Evolutionary conservation across 352 stramenopile genomes (phyloP).

Genomic region (Phytophthora hybrid): DNA sequence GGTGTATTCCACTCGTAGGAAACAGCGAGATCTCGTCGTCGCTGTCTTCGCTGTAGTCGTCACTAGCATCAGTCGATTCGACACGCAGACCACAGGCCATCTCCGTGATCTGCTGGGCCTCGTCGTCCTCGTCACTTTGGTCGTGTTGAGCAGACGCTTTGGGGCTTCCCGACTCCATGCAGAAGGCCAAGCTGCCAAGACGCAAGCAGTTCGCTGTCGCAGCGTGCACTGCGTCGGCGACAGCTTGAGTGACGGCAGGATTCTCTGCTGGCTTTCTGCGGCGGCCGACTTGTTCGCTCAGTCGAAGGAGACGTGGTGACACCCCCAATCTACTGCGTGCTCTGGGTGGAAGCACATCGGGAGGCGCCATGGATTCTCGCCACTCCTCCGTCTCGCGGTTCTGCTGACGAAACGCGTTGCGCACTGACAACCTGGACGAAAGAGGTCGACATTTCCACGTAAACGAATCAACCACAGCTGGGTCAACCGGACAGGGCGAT

Average conservation of each 20-base stretch:
- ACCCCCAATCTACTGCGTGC: conserved; percentile 37
- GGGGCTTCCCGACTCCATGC: conserved; percentile 13
- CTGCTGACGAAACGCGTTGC: conserved; percentile 58
- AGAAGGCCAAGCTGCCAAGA: conserved; percentile 13
- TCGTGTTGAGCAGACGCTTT: not conserved
- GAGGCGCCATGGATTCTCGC: conserved; percentile 36
- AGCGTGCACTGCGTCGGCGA: conserved; percentile 30
- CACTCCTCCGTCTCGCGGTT: conserved; percentile 44
- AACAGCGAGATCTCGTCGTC: conserved; percentile 35
- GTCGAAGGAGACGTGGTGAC: conserved; percentile 50
- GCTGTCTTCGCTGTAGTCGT: conserved; percentile 12
- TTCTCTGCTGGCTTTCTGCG: conserved; percentile 15
- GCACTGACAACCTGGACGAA: conserved; percentile 57
- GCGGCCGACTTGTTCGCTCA: conserved; percentile 51
- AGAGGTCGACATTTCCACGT: conserved; percentile 62
- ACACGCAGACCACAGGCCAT: conserved; percentile 11
- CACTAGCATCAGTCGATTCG: not conserved
- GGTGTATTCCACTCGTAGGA: conserved; percentile 2
- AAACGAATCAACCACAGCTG: conserved; percentile 29
- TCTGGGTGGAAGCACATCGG: conserved; percentile 24
- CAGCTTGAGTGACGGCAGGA: conserved; percentile 11
- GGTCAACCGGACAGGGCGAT: conserved; percentile 8
- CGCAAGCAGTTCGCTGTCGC: conserved; percentile 31
- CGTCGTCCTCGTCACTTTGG: conserved; percentile 14
- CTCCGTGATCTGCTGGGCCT: conserved; percentile 11